phyloP scores from a whole-genome alignment of 2,329 filamentous ascomycete species.

The Corynespora cassiicola region DNA sequence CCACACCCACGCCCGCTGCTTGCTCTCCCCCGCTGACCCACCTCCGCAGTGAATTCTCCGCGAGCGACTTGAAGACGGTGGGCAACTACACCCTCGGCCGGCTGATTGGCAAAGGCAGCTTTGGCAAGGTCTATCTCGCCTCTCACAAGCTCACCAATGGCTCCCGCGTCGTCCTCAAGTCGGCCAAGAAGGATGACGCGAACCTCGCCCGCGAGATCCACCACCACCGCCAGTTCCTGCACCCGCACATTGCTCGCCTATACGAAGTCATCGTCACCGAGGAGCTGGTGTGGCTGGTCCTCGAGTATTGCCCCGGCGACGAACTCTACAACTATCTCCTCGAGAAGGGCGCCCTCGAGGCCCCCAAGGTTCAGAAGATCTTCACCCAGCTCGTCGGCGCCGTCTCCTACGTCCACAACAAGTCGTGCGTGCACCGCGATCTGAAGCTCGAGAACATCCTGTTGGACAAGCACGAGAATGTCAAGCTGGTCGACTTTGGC shows the following conservation, averaged over 20 bases:
- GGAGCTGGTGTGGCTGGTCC: constrained; percentile 89
- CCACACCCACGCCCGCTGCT: constrained; percentile 4
- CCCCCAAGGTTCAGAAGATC: constrained; percentile 89
- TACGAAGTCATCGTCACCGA: constrained; percentile 99
- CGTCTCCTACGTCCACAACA: constrained; percentile 92
- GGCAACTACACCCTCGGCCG: constrained; percentile 93
- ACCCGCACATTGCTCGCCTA: constrained; percentile 93
- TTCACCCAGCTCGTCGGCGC: constrained; percentile 96
- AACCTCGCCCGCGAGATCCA: constrained; percentile 98
- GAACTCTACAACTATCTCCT: constrained; percentile 97
- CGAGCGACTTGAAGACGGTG: constrained; percentile 87
- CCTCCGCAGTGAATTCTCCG: constrained; percentile 81
- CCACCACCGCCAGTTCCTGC: constrained; percentile 96
- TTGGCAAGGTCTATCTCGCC: constrained; percentile 97
- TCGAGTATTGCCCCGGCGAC: constrained; percentile 96
- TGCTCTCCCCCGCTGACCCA: constrained; percentile 12
- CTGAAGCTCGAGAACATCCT: constrained; percentile 96
- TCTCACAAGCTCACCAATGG: constrained; percentile 98
- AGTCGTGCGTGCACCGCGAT: constrained; percentile 95
- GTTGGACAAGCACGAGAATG: constrained; percentile 94
- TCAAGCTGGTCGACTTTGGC: constrained; percentile 97
- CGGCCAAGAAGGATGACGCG: constrained; percentile 91
- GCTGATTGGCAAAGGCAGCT: constrained; percentile 95
- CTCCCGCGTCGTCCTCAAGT: constrained; percentile 97
- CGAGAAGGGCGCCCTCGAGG: constrained; percentile 80